Evolutionary conservation across 352 stramenopile species (phyloP).

Genomic region (Phytophthora multivora): DNA sequence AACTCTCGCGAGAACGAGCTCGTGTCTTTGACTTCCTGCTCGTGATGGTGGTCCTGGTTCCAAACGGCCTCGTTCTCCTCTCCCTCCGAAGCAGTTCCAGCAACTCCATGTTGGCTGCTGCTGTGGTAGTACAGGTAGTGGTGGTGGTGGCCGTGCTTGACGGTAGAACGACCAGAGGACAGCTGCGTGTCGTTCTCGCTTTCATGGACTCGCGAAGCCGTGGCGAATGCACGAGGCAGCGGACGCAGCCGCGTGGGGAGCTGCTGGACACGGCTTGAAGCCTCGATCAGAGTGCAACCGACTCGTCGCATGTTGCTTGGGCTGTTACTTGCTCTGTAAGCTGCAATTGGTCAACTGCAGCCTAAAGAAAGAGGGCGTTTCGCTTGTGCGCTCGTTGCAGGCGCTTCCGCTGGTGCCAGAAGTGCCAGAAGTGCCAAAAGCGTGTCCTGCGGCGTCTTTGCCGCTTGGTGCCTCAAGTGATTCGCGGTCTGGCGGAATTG

Average conservation of each 20-base stretch:
- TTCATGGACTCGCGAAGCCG: conserved; percentile 1
- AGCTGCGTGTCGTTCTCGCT: conserved; percentile 23
- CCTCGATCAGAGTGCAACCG: conserved; percentile 14
- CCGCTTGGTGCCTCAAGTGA: background rate
- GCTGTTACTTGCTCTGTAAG: background rate
- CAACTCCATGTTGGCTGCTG: conserved; percentile 24
- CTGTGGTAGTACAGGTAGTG: conserved; percentile 33
- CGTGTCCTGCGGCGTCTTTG: conserved; percentile 21
- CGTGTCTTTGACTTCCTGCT: conserved; percentile 26
- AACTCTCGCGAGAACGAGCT: conserved; percentile 68
- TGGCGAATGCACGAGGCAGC: conserved; percentile 12
- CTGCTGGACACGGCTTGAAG: conserved; percentile 1
- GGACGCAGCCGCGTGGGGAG: background rate
- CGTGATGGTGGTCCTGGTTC: conserved; percentile 5
- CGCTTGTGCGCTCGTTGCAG: conserved; percentile 9
- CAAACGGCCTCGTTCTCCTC: background rate
- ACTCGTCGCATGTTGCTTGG: conserved; percentile 30
- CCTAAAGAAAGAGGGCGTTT: conserved; percentile 15
- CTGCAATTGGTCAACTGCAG: conserved; percentile 21
- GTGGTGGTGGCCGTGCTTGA: conserved; percentile 12
- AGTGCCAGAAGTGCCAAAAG: too few relatives aligned
- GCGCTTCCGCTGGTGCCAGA: conserved; percentile 8
- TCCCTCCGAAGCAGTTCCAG: conserved; percentile 1
- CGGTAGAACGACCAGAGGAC: background rate
- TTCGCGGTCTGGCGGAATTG: background rate